phyloP scores from a whole-genome alignment of 2,329 filamentous ascomycete genomes.

The Alternaria triticina region DNA sequence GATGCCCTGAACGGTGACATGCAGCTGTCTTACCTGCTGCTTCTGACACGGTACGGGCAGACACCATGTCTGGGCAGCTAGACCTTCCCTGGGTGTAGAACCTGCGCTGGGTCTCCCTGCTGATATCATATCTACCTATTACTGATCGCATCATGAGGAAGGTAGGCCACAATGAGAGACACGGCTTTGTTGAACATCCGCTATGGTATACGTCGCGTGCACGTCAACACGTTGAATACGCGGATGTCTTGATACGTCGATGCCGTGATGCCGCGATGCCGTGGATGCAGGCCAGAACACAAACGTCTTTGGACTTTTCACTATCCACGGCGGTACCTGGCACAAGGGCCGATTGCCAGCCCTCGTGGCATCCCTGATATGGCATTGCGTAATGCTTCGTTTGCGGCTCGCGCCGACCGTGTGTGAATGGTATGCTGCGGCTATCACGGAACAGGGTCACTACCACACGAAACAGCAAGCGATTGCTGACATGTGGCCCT shows the following conservation, averaged over 20 bases:
- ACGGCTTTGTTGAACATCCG: neutral
- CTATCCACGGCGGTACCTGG: neutral
- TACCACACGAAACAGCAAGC: neutral
- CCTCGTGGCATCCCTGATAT: constrained; percentile 2
- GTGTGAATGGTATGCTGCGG: constrained; percentile 5
- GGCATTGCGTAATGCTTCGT: neutral
- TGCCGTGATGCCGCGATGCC: neutral
- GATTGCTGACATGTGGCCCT: constrained; percentile 3
- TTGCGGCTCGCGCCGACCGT: constrained; percentile 5
- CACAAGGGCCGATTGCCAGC: neutral
- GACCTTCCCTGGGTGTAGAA: neutral
- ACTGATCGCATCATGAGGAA: neutral
- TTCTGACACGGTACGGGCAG: neutral
- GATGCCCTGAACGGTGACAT: neutral
- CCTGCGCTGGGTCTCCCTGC: neutral
- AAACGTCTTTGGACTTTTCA: neutral
- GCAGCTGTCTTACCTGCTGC: neutral
- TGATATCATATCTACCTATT: neutral
- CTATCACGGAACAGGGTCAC: constrained; percentile 6
- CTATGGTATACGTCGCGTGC: neutral
- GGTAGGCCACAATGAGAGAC: neutral
- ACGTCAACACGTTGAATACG: neutral
- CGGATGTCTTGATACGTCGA: neutral
- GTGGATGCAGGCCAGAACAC: neutral
- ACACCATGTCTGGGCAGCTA: neutral